Base-by-base conservation (phyloP, 768 basidiomycete species). In the Lepiota subincarnata region DNA sequence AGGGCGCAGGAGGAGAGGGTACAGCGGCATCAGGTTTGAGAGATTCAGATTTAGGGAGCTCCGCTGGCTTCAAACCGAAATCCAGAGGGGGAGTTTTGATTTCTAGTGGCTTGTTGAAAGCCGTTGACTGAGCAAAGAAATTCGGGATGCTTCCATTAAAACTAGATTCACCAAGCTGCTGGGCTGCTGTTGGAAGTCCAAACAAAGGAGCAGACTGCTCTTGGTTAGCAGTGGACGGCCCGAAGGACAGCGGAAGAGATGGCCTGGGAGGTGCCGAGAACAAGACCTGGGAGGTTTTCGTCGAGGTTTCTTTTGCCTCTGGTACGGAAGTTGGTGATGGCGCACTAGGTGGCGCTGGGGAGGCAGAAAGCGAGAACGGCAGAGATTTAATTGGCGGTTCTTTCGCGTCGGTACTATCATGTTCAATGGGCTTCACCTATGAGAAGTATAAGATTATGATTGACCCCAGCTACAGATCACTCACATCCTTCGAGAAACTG, bases 321-420 rank as follows among this genome's bases (percentile, higher is more conserved):
- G 50, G 46, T 55, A 10, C 44, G 31, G 13, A 52, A 54, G 24
- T 20, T 20, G 37, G 48, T 40, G 31, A 22, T 31, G 12, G 50
- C 46, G 3, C 44, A 36, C 20, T 48, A 48, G 16, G 13, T 39
- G 19, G 39, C 10, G 28, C 52, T 52, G 34, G 56, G 14, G n/a
- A 12, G 36, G 50, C 51, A 31, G 22, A 59, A 20, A 87, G 71
- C 7, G 84, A 87, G 65, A 86, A 87, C 8, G 86, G 88, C 49
- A 87, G 70, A 6, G 78, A 71, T 26, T 72, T 42, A 49, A 87
- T 81, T 0, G 86, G 86, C n/a, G 83, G 82, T 56, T 88, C 87
- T 61, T 82, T 84, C 13, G 78, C 79, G 14, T 68, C 64, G 1
- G 71, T 62, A 12, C 69, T 19, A 56, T 79, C 76, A 34, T 73